These are phyloP conservation scores for Phytopythium kandeliae DNA, from an alignment of 352 stramenopile genomes.

Conservation along the genomic window DNA sequence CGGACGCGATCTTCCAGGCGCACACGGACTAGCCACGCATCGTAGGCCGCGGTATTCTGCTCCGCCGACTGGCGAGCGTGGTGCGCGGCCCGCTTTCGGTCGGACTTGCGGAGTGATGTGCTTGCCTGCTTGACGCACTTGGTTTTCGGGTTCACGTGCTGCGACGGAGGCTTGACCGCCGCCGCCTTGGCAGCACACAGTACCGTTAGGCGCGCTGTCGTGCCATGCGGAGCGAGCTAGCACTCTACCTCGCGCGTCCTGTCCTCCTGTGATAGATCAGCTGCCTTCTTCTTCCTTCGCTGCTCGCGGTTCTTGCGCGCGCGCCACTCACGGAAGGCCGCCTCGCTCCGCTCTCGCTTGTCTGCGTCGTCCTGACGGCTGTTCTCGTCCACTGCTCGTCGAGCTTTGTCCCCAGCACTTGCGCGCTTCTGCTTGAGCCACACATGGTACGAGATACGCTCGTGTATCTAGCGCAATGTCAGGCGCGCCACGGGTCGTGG, in stretches of 20 bases:
- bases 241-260: slow-evolving; percentile 2
- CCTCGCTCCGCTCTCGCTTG: slow-evolving; percentile 21
- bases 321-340: slow-evolving; percentile 36
- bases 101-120: too few relatives aligned
- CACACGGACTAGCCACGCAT: slow-evolving; percentile 41
- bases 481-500: too few relatives aligned
- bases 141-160: slow-evolving; percentile 43
- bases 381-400: neutral
- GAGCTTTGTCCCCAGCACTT: neutral
- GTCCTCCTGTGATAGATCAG: too few relatives aligned
- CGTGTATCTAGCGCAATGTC: slow-evolving; percentile 25
- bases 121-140: slow-evolving; percentile 9
- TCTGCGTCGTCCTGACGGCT: slow-evolving; percentile 3
- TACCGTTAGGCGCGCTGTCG: neutral
- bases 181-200: neutral
- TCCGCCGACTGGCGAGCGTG: neutral
- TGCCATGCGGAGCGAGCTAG: neutral
- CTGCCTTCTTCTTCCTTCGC: slow-evolving; percentile 1
- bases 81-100: too few relatives aligned
- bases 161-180: slow-evolving; percentile 28
- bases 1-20: slow-evolving; percentile 39
- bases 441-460: slow-evolving; percentile 29
- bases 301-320: slow-evolving; percentile 22
- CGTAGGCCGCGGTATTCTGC: slow-evolving; percentile 17
- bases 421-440: slow-evolving; percentile 39